Evolutionary conservation across 192 early-diverging fungal species (phyloP).

Genomic region (Backusella australiensis): DNA sequence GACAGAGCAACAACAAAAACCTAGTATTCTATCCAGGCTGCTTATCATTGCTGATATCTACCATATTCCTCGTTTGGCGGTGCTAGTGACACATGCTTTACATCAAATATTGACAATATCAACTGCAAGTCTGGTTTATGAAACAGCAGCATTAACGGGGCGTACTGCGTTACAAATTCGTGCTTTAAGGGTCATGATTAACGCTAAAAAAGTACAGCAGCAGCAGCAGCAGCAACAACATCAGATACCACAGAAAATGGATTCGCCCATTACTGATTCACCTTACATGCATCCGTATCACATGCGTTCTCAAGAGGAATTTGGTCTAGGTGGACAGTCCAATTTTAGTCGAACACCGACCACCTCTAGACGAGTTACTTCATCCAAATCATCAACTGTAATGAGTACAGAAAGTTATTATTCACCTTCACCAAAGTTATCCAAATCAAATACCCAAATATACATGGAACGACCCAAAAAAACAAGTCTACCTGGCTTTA

Average conservation of each 20-base stretch:
- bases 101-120: constrained; percentile 57
- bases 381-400: not conserved
- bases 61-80: constrained; percentile 48
- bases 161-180: constrained; percentile 61
- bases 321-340: not conserved
- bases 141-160: constrained; percentile 58
- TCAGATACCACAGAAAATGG: not conserved
- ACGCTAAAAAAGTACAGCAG: constrained; percentile 50
- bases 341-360: not conserved
- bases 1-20: constrained; percentile 59
- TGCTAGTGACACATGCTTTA: constrained; percentile 52
- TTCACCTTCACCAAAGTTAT: constrained; percentile 11
- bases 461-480: not conserved
- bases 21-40: constrained; percentile 58
- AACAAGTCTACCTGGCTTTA: constrained; percentile 4
- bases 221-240: constrained; percentile 32
- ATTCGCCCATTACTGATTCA: not conserved
- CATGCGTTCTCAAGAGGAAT: not conserved
- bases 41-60: constrained; percentile 59
- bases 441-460: constrained; percentile 3
- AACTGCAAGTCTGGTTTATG: constrained; percentile 63
- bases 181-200: constrained; percentile 50
- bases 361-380: not conserved
- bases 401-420: not conserved
- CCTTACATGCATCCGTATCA: not conserved